Evolutionary conservation across 2,329 filamentous ascomycete genomes (phyloP).

Genomic region (Diaporthe velutina): DNA sequence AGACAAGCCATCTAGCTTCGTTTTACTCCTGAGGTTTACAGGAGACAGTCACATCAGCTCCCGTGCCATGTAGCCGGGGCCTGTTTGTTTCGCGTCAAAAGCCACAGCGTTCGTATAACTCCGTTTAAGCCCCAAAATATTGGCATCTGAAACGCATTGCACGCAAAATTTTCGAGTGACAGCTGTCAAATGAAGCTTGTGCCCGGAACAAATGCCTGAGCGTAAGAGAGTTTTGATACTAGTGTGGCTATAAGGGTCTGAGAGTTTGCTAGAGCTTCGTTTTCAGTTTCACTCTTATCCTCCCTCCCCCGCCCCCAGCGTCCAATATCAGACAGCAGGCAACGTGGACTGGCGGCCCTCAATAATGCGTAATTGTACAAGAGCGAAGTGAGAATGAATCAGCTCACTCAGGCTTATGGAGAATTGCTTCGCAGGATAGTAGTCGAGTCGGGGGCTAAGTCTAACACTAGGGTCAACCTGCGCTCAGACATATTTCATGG

Average conservation of each 20-base stretch:
- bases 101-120: not conserved
- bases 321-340: not conserved
- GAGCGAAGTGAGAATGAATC: not conserved
- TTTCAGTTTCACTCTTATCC: not conserved
- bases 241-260: not conserved
- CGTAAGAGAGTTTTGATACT: not conserved
- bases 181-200: constrained; percentile 10
- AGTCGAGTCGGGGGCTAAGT: not conserved
- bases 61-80: not conserved
- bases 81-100: not conserved
- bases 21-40: too few relatives aligned
- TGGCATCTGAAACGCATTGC: not conserved
- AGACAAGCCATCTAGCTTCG: not conserved
- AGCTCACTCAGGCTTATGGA: not conserved
- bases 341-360: not conserved
- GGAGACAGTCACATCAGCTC: not conserved
- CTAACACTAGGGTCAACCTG: not conserved
- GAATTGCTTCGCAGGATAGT: too few relatives aligned
- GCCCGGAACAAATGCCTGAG: not conserved
- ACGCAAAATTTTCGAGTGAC: not conserved
- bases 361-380: too few relatives aligned
- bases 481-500: not conserved
- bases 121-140: not conserved
- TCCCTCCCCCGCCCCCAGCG: too few relatives aligned
- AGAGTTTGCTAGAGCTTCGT: not conserved